phyloP scores from a whole-genome alignment of 768 basidiomycete genomes.

The Amanita polypyramis region DNA sequence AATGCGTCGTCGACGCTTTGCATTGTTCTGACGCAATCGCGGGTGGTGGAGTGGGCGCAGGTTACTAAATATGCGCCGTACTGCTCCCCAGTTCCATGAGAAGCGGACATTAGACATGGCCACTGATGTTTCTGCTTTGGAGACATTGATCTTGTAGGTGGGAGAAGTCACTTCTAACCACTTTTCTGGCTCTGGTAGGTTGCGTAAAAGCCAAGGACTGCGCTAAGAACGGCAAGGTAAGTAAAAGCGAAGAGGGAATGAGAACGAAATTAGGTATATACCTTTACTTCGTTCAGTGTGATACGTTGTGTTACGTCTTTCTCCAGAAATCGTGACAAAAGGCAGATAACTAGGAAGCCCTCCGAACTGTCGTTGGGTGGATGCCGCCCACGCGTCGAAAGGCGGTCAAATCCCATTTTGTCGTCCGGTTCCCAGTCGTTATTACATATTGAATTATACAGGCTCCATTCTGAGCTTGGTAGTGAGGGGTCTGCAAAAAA shows the following conservation, averaged over 20 bases:
- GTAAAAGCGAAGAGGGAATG: conserved; percentile 7
- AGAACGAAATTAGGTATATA: conserved; percentile 13
- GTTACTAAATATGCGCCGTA: conserved; percentile 35
- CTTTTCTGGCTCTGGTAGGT: conserved; percentile 49
- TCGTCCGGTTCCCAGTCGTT: conserved; percentile 60
- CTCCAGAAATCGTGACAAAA: conserved; percentile 70
- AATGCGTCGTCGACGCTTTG: background rate
- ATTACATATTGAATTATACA: conserved; percentile 75
- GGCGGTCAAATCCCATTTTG: conserved; percentile 61
- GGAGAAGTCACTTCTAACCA: conserved; percentile 53
- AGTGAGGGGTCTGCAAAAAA: conserved; percentile 34
- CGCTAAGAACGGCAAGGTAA: conserved; percentile 24
- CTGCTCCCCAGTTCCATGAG: conserved; percentile 46
- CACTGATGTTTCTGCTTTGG: conserved; percentile 65
- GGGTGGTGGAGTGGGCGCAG: conserved; percentile 18
- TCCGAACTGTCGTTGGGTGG: conserved; percentile 33
- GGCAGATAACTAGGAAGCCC: conserved; percentile 52
- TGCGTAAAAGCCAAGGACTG: conserved; percentile 57
- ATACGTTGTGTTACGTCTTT: conserved; percentile 73
- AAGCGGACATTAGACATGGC: conserved; percentile 63
- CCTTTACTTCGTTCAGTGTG: conserved; percentile 77
- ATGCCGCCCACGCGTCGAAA: conserved; percentile 54
- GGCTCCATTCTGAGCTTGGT: conserved; percentile 45
- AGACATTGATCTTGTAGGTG: conserved; percentile 36
- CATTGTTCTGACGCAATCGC: background rate